These are phyloP conservation scores for Thraustotheca clavata DNA, from an alignment of 352 stramenopile species.

Conservation along the genomic window DNA sequence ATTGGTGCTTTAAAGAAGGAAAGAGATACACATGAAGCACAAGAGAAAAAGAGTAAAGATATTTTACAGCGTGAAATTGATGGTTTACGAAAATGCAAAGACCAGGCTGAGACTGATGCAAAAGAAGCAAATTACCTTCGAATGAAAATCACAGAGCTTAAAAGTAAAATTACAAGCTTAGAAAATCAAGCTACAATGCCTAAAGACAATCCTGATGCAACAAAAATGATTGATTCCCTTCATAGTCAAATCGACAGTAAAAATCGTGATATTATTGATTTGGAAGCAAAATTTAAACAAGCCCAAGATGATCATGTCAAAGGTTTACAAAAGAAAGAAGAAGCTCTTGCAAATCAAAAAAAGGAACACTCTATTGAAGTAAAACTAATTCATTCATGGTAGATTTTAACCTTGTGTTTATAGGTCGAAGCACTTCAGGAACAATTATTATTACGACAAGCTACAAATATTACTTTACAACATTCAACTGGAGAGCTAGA, in stretches of 20 bases:
- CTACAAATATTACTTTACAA: conserved; percentile 20
- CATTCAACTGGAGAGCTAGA: conserved; percentile 16
- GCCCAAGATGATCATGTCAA: conserved; percentile 28
- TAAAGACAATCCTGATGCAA: neutral
- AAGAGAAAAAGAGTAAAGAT: conserved; percentile 20
- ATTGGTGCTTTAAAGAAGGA: conserved; percentile 11
- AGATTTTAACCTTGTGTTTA: neutral
- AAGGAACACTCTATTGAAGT: conserved; percentile 11
- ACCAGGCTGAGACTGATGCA: conserved; percentile 31
- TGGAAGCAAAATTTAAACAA: conserved; percentile 22
- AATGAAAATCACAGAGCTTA: conserved; percentile 44
- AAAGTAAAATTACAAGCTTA: conserved; percentile 34
- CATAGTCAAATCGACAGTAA: neutral
- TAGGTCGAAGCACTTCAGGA: conserved; percentile 17
- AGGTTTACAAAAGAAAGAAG: conserved; percentile 23
- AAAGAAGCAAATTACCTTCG: conserved; percentile 48
- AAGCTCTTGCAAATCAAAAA: conserved; percentile 27
- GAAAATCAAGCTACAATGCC: conserved; percentile 15
- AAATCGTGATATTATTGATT: conserved; percentile 20
- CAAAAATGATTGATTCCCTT: neutral
- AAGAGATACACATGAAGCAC: conserved; percentile 26
- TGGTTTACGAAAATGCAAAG: conserved; percentile 9
- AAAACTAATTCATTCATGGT: conserved; percentile 4
- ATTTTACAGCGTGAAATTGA: neutral
- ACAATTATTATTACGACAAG: conserved; percentile 17